Evolutionary conservation across 2,329 filamentous ascomycete genomes (phyloP).

Genomic region (Cladosporium sp.): DNA sequence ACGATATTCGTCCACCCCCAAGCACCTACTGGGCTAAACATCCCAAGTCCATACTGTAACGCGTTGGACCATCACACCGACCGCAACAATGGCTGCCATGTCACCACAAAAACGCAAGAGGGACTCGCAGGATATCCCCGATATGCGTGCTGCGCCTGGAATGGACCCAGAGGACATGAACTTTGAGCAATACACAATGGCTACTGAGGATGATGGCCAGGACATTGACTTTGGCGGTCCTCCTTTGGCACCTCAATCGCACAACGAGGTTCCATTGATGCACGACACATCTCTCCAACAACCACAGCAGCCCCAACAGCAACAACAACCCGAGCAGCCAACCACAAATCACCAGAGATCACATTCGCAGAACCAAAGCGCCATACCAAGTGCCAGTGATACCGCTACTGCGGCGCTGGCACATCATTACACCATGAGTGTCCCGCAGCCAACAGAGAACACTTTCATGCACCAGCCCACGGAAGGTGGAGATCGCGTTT

Average conservation of each 20-base stretch:
- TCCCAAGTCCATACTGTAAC: background rate
- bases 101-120: slow-evolving; percentile 41
- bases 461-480: slow-evolving; percentile 36
- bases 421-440: slow-evolving; percentile 52
- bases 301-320: background rate
- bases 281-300: background rate
- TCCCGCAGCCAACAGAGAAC: slow-evolving; percentile 53
- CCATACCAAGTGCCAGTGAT: slow-evolving; percentile 47
- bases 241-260: slow-evolving; percentile 28
- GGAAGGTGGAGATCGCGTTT: slow-evolving; percentile 17
- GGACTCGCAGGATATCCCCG: slow-evolving; percentile 41
- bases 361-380: slow-evolving; percentile 10
- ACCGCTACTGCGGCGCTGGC: slow-evolving; percentile 57
- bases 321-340: slow-evolving; percentile 11
- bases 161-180: slow-evolving; percentile 21
- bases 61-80: background rate
- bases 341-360: slow-evolving; percentile 13
- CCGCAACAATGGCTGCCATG: slow-evolving; percentile 4
- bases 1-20: background rate
- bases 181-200: slow-evolving; percentile 35
- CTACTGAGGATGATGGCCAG: slow-evolving; percentile 37
- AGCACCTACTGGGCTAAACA: background rate
- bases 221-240: slow-evolving; percentile 40
- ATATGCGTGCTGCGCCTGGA: slow-evolving; percentile 32
- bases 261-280: background rate